Evolutionary conservation across 352 stramenopile genomes (phyloP).

Genomic region (Blastocystis sp.): DNA sequence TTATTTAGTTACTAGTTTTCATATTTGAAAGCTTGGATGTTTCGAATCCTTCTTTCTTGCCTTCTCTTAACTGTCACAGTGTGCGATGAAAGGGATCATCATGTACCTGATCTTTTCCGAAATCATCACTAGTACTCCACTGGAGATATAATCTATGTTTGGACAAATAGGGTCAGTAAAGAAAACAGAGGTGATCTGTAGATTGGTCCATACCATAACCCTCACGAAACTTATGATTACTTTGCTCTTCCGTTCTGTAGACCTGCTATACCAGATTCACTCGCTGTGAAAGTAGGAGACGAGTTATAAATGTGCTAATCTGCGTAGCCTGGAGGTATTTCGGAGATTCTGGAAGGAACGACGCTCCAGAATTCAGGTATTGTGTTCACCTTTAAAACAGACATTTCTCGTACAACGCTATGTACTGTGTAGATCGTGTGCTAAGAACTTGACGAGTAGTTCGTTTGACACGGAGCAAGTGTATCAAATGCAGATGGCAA

Average conservation of each 20-base stretch:
- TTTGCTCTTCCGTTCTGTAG: constrained; percentile 96
- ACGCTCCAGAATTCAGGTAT: constrained; percentile 85
- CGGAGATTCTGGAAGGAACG: constrained; percentile 87
- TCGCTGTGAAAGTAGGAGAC: constrained; percentile 47
- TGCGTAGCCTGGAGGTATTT: constrained; percentile 71
- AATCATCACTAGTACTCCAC: background rate
- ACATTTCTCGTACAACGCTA: background rate
- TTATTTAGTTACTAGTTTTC: background rate
- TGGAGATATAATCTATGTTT: constrained; percentile 64
- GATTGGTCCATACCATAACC: constrained; percentile 89
- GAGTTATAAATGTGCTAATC: background rate
- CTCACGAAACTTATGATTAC: constrained; percentile 98
- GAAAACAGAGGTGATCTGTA: constrained; percentile 63
- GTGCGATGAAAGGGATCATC: constrained; percentile 15
- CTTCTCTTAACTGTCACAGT: background rate
- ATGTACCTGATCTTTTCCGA: background rate
- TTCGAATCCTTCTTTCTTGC: background rate
- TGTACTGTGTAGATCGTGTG: constrained; percentile 72
- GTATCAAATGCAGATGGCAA: constrained; percentile 70
- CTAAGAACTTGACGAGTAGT: constrained; percentile 74
- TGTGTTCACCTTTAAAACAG: constrained; percentile 69
- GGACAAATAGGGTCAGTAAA: constrained; percentile 60
- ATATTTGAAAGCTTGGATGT: background rate
- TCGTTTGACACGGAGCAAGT: constrained; percentile 74
- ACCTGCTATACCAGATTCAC: constrained; percentile 70